Base-by-base conservation (phyloP, 2,329 filamentous ascomycete genomes). In the Coniochaeta ligniaria region DNA sequence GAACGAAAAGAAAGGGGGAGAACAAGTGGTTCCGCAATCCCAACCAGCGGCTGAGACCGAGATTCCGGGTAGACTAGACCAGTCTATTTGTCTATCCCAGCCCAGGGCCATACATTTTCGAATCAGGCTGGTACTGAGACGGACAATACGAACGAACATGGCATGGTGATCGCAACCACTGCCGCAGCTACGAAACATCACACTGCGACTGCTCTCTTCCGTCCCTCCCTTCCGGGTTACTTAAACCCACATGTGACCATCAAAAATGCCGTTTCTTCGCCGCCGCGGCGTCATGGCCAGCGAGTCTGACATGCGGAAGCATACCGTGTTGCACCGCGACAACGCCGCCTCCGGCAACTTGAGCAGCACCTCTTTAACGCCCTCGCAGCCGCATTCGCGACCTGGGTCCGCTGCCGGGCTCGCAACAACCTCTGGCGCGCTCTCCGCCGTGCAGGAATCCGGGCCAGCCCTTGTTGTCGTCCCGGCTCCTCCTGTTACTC, bases 201-300 rank as follows among this genome's bases (percentile, higher is more conserved):
- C 43, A 47, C 22, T 47, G 43, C 22, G 43, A 47, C 43, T 47
- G 26, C 43, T 17, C 20, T 22, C 16, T 47, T 11, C 47, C 26
- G 47, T 50, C 28, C 22, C 2, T 28, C 22, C 14, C 26, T 17
- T 2, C 24, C 22, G n/a, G n/a, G n/a, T 31, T 52, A 31, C 26
- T 28, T 31, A 22, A 52, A 52, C 11, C 47, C 24, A 52, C 47
- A 52, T 52, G 47, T 43, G 35, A 58, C 20, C 38, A 5, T 20
- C 56, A 70, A 74, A 65, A 68, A 86, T 86, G 83, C 82, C 83
- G 69, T 83, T 86, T 67, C 76, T 85, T 74, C 83, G 83, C 75
- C 83, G 83, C 73, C 82, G 82, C 72, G 83, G 81, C 75, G 82
- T 80, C 68, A 76, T 79, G 77, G 81, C 78, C 74, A 84, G 80